Percentiles rank a stretch among this genome's conserved stretches.
phyloP scores from a whole-genome alignment of 768 basidiomycete species.

The Exidia glandulosa region DNA sequence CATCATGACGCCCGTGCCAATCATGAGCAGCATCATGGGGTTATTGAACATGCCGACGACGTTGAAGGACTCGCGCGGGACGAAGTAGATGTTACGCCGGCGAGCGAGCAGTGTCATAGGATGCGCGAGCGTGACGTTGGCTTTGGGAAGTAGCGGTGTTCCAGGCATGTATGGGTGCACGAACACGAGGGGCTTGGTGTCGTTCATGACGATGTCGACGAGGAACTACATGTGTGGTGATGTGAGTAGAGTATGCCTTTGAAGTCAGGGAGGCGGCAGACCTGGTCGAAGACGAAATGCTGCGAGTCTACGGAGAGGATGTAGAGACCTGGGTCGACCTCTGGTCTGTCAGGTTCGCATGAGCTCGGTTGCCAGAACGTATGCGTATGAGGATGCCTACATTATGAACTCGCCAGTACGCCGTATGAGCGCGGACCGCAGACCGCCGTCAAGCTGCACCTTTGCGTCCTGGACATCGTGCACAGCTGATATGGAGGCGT shows the following conservation, averaged over 20 bases:
- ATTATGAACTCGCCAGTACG: slow-evolving; percentile 54
- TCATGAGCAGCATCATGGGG: slow-evolving; percentile 79
- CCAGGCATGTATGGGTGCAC: slow-evolving; percentile 56
- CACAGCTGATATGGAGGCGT: slow-evolving; percentile 9
- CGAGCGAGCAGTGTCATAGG: slow-evolving; percentile 48
- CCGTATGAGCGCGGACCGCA: slow-evolving; percentile 38
- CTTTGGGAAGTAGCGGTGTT: slow-evolving; percentile 52
- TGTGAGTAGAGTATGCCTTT: too few species aligned
- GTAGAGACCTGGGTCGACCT: slow-evolving; percentile 59
- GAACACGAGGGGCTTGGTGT: slow-evolving; percentile 29
- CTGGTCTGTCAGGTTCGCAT: slow-evolving; percentile 34
- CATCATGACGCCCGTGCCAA: slow-evolving; percentile 53
- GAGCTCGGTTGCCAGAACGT: not conserved
- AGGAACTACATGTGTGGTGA: slow-evolving; percentile 37
- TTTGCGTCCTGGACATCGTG: slow-evolving; percentile 37
- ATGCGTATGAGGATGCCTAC: slow-evolving; percentile 27
- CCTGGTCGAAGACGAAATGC: slow-evolving; percentile 63
- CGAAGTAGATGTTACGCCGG: slow-evolving; percentile 51
- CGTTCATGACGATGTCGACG: slow-evolving; percentile 44
- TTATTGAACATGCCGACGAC: slow-evolving; percentile 65
- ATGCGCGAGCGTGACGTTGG: slow-evolving; percentile 42
- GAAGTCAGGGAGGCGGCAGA: slow-evolving; percentile 16
- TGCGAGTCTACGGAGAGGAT: slow-evolving; percentile 56
- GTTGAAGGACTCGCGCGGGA: slow-evolving; percentile 63
- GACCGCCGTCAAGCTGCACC: slow-evolving; percentile 50